Conservation (phyloP, 495 filamentous ascomycete species). For the Trichoderma erinaceum region DNA sequence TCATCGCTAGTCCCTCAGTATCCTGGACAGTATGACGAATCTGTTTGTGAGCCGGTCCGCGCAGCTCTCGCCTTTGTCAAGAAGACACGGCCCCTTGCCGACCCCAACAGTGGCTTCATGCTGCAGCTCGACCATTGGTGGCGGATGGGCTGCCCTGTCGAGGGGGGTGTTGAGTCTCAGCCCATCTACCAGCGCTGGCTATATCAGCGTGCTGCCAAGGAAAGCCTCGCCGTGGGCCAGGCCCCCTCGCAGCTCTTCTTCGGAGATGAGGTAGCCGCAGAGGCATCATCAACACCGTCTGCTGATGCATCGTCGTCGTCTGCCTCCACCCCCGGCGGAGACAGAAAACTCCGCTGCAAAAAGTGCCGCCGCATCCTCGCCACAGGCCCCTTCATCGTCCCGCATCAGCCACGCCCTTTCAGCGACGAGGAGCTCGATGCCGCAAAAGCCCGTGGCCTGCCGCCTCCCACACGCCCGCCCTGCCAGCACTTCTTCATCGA, state of each 20-base stretch:
- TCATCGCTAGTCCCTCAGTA: background rate
- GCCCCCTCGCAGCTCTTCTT: constrained; percentile 70
- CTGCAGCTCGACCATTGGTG: constrained; percentile 80
- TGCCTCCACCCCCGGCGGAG: constrained; percentile 23
- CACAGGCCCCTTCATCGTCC: constrained; percentile 35
- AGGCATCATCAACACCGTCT: constrained; percentile 17
- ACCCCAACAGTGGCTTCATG: constrained; percentile 88
- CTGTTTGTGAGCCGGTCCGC: constrained; percentile 27
- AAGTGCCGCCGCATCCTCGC: constrained; percentile 54
- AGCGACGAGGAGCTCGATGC: background rate
- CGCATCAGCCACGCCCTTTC: constrained; percentile 29
- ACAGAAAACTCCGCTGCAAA: constrained; percentile 53
- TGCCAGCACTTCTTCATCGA: constrained; percentile 89
- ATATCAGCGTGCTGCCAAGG: constrained; percentile 69
- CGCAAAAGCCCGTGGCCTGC: constrained; percentile 16
- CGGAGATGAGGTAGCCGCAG: constrained; percentile 58
- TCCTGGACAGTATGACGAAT: background rate
- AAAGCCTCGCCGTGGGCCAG: constrained; percentile 57
- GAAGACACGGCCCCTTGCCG: constrained; percentile 61
- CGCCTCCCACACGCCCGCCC: constrained; percentile 18
- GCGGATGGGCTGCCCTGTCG: constrained; percentile 68
- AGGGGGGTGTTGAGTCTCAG: constrained; percentile 51
- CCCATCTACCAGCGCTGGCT: constrained; percentile 84
- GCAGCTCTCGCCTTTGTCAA: constrained; percentile 49
- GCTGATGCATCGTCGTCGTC: background rate